Base-by-base conservation (phyloP, 768 basidiomycete species). In the Wakefieldia striispora region DNA sequence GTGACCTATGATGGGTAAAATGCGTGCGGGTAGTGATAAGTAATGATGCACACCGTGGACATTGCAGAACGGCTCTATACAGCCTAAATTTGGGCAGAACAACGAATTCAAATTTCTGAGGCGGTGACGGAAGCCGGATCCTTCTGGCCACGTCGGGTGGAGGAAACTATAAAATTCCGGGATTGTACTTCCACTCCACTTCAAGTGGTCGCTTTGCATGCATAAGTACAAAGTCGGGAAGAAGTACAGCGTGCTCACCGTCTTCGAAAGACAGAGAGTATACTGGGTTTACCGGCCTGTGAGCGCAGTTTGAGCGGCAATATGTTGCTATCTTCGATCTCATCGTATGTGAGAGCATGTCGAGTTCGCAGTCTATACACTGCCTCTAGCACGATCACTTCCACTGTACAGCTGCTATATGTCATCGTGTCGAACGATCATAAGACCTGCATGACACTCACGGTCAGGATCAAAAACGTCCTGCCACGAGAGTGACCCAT, bases 11-110 rank as follows among this genome's bases (percentile, higher is more conserved):
- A 62, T 56, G 40, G 50, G 53, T 47, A 35, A 51, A 54, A 65
- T 52, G 53, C 20, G 36, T 52, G 49, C 43, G 44, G 40, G 38
- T 26, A 43, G 13, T 20, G 17, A 21, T 8, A 12, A 47, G 29
- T 19, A 33, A 43, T 44, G 17, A 13, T 48, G 49, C 75, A 37
- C 62, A 80, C 79, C 56, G 62, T 84, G 83, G 3, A 71, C 68
- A 36, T 63, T 56, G 56, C 83, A 85, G 50, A 76, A 77, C 3
- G 74, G 70, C 7, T 74, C 73, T 1, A 77, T 24, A 49, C 83
- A 84, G 45, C 72, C 79, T 20, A 75, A 49, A 45, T 77, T 81
- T 6, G 72, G 70, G 63, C 83, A 84, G 50, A 84, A 83, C 1
- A 72, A 54, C 3, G 67, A 58, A 3, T 72, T 58, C n/a, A 75